Base-by-base conservation (phyloP, 2,329 filamentous ascomycete genomes). In the Hymenoscyphus salicellus region DNA sequence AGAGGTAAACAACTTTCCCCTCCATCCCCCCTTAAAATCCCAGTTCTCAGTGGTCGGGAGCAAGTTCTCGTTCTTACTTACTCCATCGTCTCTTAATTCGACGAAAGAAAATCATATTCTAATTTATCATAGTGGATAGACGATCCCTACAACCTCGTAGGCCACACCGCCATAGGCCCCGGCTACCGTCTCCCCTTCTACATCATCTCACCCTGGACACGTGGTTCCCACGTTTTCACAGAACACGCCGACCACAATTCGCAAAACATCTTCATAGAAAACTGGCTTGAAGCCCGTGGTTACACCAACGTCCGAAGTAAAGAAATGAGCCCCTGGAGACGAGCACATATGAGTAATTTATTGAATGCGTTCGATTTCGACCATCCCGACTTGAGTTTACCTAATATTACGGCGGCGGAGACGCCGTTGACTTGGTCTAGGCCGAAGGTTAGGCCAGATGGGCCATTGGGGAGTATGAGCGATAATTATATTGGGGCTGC, bases 141-240 rank as follows among this genome's bases (percentile, higher is more conserved):
- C 60, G 81, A 81, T 63, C 78, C 79, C 0, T 77, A 78, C 62
- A 76, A 75, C 7, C 38, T 73, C 1, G 78, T 79, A 61, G 79
- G 79, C n/a, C 69, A 81, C 23, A 75, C 79, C 23, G 80, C 77
- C 63, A 76, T 76, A 14, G 80, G 80, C 4, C 80, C 80, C 43
- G 78, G 79, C 32, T 80, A 83, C 70, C 81, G 83, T 7, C 75
- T 85, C 1, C 83, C 83, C 0, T 82, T 85, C 65, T 82, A 82
- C 68, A 83, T 85, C 72, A 77, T 85, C 62, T 85, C 83, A 0
- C 83, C 83, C 0, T 85, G 81, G 78, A 85, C 83, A 0, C 80
- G 83, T 16, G 81, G 81, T 11, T 81, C 80, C 8, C 79, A 82
- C 26, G 82, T 85, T 2, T 84, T 83, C 66, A 83, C 81, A 0